Base-by-base conservation (phyloP, 2,329 filamentous ascomycete species). In the Talaromyces rugulosus region DNA sequence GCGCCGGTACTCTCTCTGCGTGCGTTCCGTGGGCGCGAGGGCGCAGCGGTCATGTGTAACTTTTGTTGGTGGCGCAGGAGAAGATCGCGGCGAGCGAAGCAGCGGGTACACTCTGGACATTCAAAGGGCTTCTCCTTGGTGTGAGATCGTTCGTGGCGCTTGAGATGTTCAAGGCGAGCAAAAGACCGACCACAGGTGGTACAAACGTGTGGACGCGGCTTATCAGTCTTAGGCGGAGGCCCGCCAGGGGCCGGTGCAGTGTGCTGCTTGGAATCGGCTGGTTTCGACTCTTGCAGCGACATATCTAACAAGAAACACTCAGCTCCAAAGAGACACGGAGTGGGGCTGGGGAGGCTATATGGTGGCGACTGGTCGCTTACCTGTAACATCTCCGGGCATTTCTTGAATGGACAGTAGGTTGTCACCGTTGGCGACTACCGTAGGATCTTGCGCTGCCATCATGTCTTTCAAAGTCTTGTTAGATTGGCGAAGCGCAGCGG, bases 111-210 rank as follows among this genome's bases (percentile, higher is more conserved):
- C 76, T 98, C 92, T 31, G 92, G 91, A 71, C 95, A 99, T 77
- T 97, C 92, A 70, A 99, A 99, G 0, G 95, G 95, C 82, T 99
- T 99, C 80, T 99, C 93, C 76, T 99, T 97, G 52, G 93, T 97
- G 75, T 97, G 93, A n/a, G 92, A 96, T 65, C 95, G 87, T 79
- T 98, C 95, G 77, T 99, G 95, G 64, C 95, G 89, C 81, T 99
- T 99, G 68, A 99, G 81, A 76, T 99, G 95, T 79, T 99, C 95
- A 69, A 99, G 81, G 64, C 95, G 88, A 62, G 95, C 95, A 76
- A 99, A 99, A 34, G 91, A 96, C 67, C 95, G 88, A 71, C 88
- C 86, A 77, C 95, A 99, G 55, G 93, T 98, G 47, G 83, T 87
- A 80, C 95, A 99, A 64, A 96, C 88, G 78, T 99, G 95, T 66